Evolutionary conservation across 2,329 filamentous ascomycete genomes (phyloP).

Genomic region (Trichoderma sp.): DNA sequence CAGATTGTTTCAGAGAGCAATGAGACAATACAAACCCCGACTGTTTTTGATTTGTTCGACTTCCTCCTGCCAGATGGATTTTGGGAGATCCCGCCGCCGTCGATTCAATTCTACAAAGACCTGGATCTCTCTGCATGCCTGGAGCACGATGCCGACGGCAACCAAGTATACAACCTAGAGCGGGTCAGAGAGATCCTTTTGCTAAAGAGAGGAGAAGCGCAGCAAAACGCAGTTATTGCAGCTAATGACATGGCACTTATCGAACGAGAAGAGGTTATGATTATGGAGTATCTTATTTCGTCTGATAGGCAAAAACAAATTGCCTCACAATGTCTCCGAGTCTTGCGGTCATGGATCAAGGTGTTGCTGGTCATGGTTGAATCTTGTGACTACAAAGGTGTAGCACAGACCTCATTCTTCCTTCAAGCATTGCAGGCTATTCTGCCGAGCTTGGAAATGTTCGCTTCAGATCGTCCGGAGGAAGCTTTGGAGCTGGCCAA

Average conservation of each 20-base stretch:
- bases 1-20: conserved; percentile 65
- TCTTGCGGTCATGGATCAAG: conserved; percentile 80
- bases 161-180: conserved; percentile 63
- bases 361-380: conserved; percentile 80
- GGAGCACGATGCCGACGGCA: conserved; percentile 56
- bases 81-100: conserved; percentile 52
- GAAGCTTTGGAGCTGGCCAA: conserved; percentile 75
- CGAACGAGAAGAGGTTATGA: conserved; percentile 56
- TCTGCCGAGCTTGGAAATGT: conserved; percentile 79
- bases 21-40: conserved; percentile 64
- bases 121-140: conserved; percentile 66
- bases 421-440: conserved; percentile 84
- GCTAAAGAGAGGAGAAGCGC: conserved; percentile 63
- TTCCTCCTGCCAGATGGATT: conserved; percentile 61
- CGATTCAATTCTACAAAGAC: conserved; percentile 59
- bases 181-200: conserved; percentile 72
- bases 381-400: conserved; percentile 73
- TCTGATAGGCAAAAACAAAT: conserved; percentile 63
- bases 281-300: conserved; percentile 60
- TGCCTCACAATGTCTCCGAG: conserved; percentile 55
- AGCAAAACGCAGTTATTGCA: conserved; percentile 46
- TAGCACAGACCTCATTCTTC: conserved; percentile 71
- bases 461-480: conserved; percentile 64
- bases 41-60: conserved; percentile 90
- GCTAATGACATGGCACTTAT: conserved; percentile 49